Evolutionary conservation across 2,329 filamentous ascomycete species (phyloP), one percentile per base, ranked within the genome.

Genomic region (Arthrobotrys sinensis): DNA sequence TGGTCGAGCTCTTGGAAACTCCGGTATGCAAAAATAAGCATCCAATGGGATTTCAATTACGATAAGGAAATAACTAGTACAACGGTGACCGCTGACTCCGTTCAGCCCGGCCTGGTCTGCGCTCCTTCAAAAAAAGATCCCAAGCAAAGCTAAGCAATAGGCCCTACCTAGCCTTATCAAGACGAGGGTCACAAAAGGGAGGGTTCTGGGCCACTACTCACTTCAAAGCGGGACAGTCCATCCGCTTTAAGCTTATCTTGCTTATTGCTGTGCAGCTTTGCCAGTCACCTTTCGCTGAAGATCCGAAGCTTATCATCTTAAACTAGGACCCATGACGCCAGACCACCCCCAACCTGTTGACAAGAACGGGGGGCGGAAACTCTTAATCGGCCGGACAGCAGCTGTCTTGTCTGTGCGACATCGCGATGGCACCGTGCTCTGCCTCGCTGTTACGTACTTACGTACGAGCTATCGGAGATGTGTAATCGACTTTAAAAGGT

Each of bases 291-390:
- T 60, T 77, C 73, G 73, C 73, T 77, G 73, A 77, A 43, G 73
- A 77, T 67, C 73, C 73, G 73, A 77, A 77, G 73, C 73, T 77
- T 77, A 77, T 77, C 73, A 52, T 2, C 24, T 28, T 28, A 66
- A 38, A 10, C 5, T 10, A 2, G 16, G 36, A 60, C 55, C 55
- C 73, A 77, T 77, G 73, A 77, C 73, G 73, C 69, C 73, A 77
- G 66, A 32, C 21, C 52, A 55, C 38, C 62, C 73, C 66, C 72
- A 76, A 76, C 55, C 38, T 45, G 21, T 28, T 34, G 63, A 43
- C 46, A 46, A 48, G 32, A 40, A 60, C 36, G 43, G 36, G 55
- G 19, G 57, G 45, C 32, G 52, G 60, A 24, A 28, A 69, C 48
- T 68, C 50, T 53, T 36, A 48, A 68, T 68, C 65, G 64, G 64